Percentiles rank a stretch among this genome's conserved stretches.
These are phyloP conservation scores for Arabis alpina DNA, from an alignment of 345 rosid genomes.

Conservation along the genomic window DNA sequence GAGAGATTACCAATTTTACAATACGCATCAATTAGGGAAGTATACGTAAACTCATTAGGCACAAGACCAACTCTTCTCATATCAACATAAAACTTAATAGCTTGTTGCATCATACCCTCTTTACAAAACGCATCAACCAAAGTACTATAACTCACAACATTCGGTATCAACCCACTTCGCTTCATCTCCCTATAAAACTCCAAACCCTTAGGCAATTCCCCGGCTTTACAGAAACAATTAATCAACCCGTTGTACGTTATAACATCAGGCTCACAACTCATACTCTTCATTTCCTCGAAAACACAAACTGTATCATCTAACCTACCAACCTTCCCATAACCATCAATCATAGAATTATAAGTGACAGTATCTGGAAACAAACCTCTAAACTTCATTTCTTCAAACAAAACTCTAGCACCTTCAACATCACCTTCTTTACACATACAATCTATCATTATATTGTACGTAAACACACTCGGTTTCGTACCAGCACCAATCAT, in stretches of 20 bases:
- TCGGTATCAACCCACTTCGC: slow-evolving; percentile 54
- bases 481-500: slow-evolving; percentile 57
- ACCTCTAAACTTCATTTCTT: slow-evolving; percentile 61
- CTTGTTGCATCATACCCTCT: slow-evolving; percentile 70
- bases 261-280: slow-evolving; percentile 57
- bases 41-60: slow-evolving; percentile 75
- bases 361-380: slow-evolving; percentile 69
- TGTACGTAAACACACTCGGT: slow-evolving; percentile 63
- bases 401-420: slow-evolving; percentile 53
- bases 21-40: slow-evolving; percentile 68
- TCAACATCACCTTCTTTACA: slow-evolving; percentile 68
- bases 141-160: slow-evolving; percentile 70
- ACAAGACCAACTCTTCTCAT: slow-evolving; percentile 66
- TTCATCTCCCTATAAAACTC: slow-evolving; percentile 61
- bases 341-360: slow-evolving; percentile 72
- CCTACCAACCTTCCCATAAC: slow-evolving; percentile 63
- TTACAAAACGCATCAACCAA: slow-evolving; percentile 72
- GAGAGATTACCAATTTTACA: slow-evolving; percentile 57
- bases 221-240: slow-evolving; percentile 63
- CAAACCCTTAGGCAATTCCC: slow-evolving; percentile 52
- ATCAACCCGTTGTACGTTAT: slow-evolving; percentile 67
- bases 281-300: slow-evolving; percentile 64
- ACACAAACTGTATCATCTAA: slow-evolving; percentile 51
- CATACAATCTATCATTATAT: slow-evolving; percentile 67
- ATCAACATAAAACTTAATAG: slow-evolving; percentile 62